A percentile compares a stretch with the other conserved stretches of the same genome.
phyloP scores from a whole-genome alignment of 345 rosid genomes.

The Salix viminalis region DNA sequence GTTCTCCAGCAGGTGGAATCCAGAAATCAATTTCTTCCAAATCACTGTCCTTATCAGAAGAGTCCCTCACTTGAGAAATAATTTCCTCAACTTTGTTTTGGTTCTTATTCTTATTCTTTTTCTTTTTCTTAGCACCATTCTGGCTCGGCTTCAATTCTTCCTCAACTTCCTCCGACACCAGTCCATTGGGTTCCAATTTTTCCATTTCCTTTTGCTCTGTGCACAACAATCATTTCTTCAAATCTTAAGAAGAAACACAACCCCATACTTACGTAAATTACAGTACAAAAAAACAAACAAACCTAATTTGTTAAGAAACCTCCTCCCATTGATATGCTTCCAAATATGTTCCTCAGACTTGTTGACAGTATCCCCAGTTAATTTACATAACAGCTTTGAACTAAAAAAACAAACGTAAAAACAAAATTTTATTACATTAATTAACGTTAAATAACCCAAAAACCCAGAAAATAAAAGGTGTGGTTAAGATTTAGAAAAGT shows the following conservation, averaged over 20 bases:
- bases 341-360: conserved; percentile 87
- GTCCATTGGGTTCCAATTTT: conserved; percentile 29
- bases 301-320: conserved; percentile 87
- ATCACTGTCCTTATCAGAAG: conserved; percentile 43
- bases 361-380: conserved; percentile 81
- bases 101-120: conserved; percentile 28
- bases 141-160: conserved; percentile 20
- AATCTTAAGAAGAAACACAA: not conserved
- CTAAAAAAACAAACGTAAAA: conserved; percentile 33
- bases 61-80: conserved; percentile 39
- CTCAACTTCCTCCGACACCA: conserved; percentile 17
- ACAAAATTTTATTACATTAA: not conserved
- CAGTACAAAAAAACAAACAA: not conserved
- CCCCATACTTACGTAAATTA: not conserved
- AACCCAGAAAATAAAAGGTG: not conserved
- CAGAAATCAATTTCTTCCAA: conserved; percentile 67
- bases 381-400: conserved; percentile 75
- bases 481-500: not conserved
- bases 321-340: conserved; percentile 80
- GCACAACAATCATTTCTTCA: conserved; percentile 16
- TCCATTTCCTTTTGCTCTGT: conserved; percentile 61
- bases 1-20: conserved; percentile 82
- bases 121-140: conserved; percentile 24
- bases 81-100: conserved; percentile 37
- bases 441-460: not conserved